phyloP scores from a whole-genome alignment of 805 yeast genomes.

The Pichia thaimueangensis region DNA sequence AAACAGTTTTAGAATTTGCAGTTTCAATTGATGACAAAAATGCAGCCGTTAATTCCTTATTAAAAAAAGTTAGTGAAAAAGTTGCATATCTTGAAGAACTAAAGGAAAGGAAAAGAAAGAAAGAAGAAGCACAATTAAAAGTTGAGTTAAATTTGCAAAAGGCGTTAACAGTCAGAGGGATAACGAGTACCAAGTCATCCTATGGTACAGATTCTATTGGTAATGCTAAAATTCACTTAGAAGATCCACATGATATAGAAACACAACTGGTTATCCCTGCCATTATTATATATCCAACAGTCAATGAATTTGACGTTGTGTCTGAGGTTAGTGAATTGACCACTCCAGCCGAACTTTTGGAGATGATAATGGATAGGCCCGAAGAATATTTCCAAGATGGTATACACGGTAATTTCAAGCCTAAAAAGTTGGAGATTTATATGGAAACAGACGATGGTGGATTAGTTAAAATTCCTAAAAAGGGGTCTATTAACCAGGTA shows the following conservation, averaged over 20 bases:
- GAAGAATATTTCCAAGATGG: slow-evolving; percentile 62
- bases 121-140: slow-evolving; percentile 35
- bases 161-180: slow-evolving; percentile 59
- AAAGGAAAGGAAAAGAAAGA: slow-evolving; percentile 23
- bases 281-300: slow-evolving; percentile 72
- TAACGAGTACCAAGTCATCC: slow-evolving; percentile 42
- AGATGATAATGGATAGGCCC: slow-evolving; percentile 58
- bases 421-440: slow-evolving; percentile 59
- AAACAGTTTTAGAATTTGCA: slow-evolving; percentile 60
- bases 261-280: slow-evolving; percentile 82
- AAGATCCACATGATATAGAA: slow-evolving; percentile 59
- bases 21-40: slow-evolving; percentile 54
- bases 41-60: slow-evolving; percentile 43
- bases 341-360: slow-evolving; percentile 57
- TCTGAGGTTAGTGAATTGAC: slow-evolving; percentile 68
- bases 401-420: slow-evolving; percentile 51
- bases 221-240: slow-evolving; percentile 48
- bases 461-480: slow-evolving; percentile 76
- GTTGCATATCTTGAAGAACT: slow-evolving; percentile 20
- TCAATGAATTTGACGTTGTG: slow-evolving; percentile 77
- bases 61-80: slow-evolving; percentile 34
- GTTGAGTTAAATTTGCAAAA: slow-evolving; percentile 40
- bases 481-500: slow-evolving; percentile 56
- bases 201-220: slow-evolving; percentile 53
- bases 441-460: slow-evolving; percentile 85